Evolutionary conservation across 176 grass and related monocot genomes (phyloP).

Genomic region (Lolium rigidum): DNA sequence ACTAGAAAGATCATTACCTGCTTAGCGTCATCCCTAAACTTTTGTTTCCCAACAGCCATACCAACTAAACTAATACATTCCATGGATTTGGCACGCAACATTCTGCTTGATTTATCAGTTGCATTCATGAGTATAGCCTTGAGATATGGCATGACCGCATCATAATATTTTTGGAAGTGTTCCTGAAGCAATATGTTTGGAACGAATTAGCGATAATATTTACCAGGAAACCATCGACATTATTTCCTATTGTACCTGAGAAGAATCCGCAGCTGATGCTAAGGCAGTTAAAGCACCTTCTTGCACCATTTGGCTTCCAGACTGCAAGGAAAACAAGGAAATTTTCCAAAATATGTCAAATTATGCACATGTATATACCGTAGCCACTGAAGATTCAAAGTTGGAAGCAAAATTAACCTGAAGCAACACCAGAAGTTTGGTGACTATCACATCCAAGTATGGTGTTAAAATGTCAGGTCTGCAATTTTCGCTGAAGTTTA

Average conservation of each 20-base stretch:
- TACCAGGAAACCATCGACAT: constrained; percentile 16
- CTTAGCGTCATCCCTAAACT: constrained; percentile 96
- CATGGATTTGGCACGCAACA: constrained; percentile 99
- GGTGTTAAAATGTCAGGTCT: constrained; percentile 90
- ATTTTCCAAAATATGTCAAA: constrained; percentile 20
- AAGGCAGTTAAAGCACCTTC: constrained; percentile 97
- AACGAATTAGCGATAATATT: constrained; percentile 35
- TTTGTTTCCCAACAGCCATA: constrained; percentile 98
- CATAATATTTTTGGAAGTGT: constrained; percentile 98
- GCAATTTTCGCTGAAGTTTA: constrained; percentile 98
- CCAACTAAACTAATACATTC: constrained; percentile 99
- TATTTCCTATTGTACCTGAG: constrained; percentile 64
- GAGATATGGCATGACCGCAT: constrained; percentile 94
- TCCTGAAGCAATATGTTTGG: constrained; percentile 60
- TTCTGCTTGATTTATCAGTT: constrained; percentile 95
- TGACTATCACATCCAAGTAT: constrained; percentile 84
- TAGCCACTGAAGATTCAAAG: constrained; percentile 25
- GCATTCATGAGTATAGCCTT: constrained; percentile 97
- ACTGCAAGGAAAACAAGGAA: no score
- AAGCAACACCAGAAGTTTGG: constrained; percentile 82
- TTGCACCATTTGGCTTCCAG: constrained; percentile 99
- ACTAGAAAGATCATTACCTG: constrained; percentile 63
- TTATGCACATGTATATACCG: constrained; percentile 8
- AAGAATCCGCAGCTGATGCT: constrained; percentile 97
- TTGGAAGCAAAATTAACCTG: constrained; percentile 60